Percentiles rank a stretch among this genome's conserved stretches.
Evolutionary conservation across 1,284 basidiomycete species (phyloP).

Genomic region (Ustilago bromivora): DNA sequence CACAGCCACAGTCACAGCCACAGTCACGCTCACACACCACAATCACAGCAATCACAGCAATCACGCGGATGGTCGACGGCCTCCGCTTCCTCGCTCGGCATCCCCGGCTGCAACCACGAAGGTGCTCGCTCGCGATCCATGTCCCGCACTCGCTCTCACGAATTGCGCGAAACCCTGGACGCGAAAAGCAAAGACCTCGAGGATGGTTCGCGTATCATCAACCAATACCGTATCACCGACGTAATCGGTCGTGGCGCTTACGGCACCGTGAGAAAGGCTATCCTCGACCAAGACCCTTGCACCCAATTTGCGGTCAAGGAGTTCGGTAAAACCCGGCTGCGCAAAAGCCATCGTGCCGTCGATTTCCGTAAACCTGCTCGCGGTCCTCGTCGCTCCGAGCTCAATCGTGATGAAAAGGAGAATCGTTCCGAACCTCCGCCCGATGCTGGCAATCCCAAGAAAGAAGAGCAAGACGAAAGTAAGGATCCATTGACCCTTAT

Average conservation of each 20-base stretch:
- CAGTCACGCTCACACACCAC: slow-evolving; percentile 12
- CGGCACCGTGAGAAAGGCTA: slow-evolving; percentile 61
- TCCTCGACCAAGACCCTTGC: slow-evolving; percentile 48
- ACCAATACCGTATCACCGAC: slow-evolving; percentile 65
- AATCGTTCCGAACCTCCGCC: slow-evolving; percentile 22
- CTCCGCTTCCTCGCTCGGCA: slow-evolving; percentile 26
- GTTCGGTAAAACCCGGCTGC: slow-evolving; percentile 66
- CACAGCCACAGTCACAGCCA: slow-evolving; percentile 8
- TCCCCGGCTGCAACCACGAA: slow-evolving; percentile 1
- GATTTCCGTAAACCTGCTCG: slow-evolving; percentile 34
- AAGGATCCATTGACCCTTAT: slow-evolving; percentile 64
- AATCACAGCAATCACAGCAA: background rate
- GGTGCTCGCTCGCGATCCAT: slow-evolving; percentile 22
- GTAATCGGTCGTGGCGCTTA: slow-evolving; percentile 66
- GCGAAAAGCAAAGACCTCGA: slow-evolving; percentile 61
- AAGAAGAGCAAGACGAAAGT: slow-evolving; percentile 19
- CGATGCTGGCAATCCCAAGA: background rate
- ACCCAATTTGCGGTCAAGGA: slow-evolving; percentile 63
- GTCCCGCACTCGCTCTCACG: slow-evolving; percentile 41
- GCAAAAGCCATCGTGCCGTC: slow-evolving; percentile 50
- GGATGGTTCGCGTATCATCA: slow-evolving; percentile 66
- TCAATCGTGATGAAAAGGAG: slow-evolving; percentile 9
- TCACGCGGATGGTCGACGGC: slow-evolving; percentile 22
- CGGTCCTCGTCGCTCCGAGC: background rate
- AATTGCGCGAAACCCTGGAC: slow-evolving; percentile 63